These are phyloP conservation scores for Ormosia emarginata DNA, from an alignment of 306 rosid genomes.

Conservation along the genomic window DNA sequence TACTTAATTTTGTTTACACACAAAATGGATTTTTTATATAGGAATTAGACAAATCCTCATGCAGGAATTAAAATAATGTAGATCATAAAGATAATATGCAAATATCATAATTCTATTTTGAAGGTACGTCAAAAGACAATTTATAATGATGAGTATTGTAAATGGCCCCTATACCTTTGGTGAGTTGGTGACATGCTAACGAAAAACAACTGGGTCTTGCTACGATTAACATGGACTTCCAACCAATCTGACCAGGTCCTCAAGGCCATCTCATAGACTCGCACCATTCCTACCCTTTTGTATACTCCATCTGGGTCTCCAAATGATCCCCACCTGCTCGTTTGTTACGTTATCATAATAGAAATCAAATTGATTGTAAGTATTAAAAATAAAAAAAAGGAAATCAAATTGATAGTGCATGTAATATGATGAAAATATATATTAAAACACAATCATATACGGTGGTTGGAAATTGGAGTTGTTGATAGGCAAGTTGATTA, in stretches of 20 bases:
- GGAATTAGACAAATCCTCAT: background rate
- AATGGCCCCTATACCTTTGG: slow-evolving; percentile 41
- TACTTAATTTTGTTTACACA: too few relatives aligned
- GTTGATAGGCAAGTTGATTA: background rate
- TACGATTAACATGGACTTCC: slow-evolving; percentile 63
- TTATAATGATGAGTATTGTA: background rate
- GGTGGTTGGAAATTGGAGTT: background rate
- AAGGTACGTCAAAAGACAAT: background rate
- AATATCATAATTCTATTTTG: background rate
- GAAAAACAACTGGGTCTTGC: slow-evolving; percentile 60
- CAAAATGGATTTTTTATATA: background rate
- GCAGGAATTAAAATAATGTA: background rate
- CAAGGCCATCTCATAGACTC: slow-evolving; percentile 73
- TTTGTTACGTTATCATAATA: slow-evolving; percentile 2
- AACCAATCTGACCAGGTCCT: slow-evolving; percentile 85
- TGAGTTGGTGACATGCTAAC: slow-evolving; percentile 87
- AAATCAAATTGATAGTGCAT: too few relatives aligned
- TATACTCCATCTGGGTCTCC: slow-evolving; percentile 42
- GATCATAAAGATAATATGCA: background rate
- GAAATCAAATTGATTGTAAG: background rate
- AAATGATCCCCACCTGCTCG: slow-evolving; percentile 74
- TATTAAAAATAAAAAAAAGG: too few relatives aligned
- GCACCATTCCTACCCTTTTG: slow-evolving; percentile 50
- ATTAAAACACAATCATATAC: background rate
- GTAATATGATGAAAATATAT: too few relatives aligned